Conservation (phyloP, 345 rosid species). For the Citrus maxima region DNA sequence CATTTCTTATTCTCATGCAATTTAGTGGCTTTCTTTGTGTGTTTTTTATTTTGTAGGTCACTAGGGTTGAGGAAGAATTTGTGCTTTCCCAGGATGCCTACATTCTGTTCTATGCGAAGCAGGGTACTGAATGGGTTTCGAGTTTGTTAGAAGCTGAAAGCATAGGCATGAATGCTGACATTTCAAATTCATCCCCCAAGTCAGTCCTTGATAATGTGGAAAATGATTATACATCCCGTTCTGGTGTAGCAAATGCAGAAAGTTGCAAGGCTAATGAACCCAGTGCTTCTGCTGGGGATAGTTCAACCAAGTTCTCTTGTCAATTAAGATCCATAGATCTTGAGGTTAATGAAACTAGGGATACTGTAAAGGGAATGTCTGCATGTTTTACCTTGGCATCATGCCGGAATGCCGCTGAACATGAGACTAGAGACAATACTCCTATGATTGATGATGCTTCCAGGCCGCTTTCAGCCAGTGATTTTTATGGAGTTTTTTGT, state of each 20-base stretch:
- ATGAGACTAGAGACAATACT: constrained; percentile 19
- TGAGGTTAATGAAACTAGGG: constrained; percentile 6
- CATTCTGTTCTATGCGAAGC: constrained; percentile 74
- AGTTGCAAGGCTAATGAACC: constrained; percentile 21
- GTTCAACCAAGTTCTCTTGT: constrained; percentile 10
- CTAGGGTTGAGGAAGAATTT: constrained; percentile 40
- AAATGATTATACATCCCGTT: constrained; percentile 24
- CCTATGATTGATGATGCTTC: constrained; percentile 24
- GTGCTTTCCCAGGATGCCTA: constrained; percentile 75
- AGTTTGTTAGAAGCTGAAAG: constrained; percentile 39
- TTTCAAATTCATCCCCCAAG: constrained; percentile 53
- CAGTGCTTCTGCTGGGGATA: constrained; percentile 19
- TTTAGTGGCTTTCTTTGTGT: not conserved
- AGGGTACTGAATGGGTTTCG: constrained; percentile 72
- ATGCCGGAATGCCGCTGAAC: not conserved
- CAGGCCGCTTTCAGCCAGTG: constrained; percentile 12
- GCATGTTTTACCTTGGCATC: not conserved
- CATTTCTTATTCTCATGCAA: not conserved
- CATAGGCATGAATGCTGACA: constrained; percentile 17
- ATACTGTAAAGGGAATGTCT: constrained; percentile 10
- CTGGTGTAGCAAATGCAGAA: constrained; percentile 15
- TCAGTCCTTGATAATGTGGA: constrained; percentile 64
- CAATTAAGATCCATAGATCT: constrained; percentile 13
- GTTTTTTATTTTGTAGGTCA: constrained; percentile 44
- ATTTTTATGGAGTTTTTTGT: constrained; percentile 6